These are phyloP conservation scores for Globisporangium heterothallicum DNA, from an alignment of 352 stramenopile genomes.

Conservation along the genomic window DNA sequence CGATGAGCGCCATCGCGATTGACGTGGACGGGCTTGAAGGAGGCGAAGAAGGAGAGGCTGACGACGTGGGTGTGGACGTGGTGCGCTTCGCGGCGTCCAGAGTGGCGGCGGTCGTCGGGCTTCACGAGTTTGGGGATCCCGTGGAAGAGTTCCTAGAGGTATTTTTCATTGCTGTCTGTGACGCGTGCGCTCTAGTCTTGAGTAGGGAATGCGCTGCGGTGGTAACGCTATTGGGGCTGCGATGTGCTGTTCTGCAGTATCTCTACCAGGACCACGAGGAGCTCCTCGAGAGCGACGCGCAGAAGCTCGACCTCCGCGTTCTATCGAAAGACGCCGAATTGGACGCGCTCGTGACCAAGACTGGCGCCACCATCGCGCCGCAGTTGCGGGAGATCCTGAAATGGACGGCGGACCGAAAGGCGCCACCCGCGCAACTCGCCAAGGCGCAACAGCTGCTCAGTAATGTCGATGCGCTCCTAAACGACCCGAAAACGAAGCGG, in stretches of 20 bases:
- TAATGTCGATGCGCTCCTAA: constrained; percentile 37
- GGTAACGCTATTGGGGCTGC: no score
- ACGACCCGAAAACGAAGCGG: constrained; percentile 31
- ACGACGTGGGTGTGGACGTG: constrained; percentile 3
- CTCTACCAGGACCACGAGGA: constrained; percentile 66
- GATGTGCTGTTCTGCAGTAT: no score
- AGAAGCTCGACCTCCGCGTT: constrained; percentile 33
- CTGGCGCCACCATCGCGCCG: constrained; percentile 23
- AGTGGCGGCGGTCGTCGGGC: constrained; percentile 55
- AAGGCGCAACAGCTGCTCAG: constrained; percentile 30
- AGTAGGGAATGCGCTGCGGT: no score
- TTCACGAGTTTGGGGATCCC: constrained; percentile 68
- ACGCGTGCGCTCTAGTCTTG: no score
- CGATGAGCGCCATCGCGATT: neutral
- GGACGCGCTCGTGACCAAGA: constrained; percentile 41
- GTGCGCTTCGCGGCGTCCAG: constrained; percentile 69
- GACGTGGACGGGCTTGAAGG: neutral
- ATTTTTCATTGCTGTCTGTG: no score
- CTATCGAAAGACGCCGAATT: constrained; percentile 61
- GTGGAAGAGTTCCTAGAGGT: constrained; percentile 44
- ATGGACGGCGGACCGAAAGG: constrained; percentile 34
- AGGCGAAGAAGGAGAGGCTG: neutral
- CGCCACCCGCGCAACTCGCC: constrained; percentile 20
- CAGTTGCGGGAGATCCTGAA: constrained; percentile 42
- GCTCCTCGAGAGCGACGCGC: constrained; percentile 42